These are phyloP conservation scores for Flaveria ramosissima DNA, from an alignment of 129 eudicot genomes.

Conservation along the genomic window DNA sequence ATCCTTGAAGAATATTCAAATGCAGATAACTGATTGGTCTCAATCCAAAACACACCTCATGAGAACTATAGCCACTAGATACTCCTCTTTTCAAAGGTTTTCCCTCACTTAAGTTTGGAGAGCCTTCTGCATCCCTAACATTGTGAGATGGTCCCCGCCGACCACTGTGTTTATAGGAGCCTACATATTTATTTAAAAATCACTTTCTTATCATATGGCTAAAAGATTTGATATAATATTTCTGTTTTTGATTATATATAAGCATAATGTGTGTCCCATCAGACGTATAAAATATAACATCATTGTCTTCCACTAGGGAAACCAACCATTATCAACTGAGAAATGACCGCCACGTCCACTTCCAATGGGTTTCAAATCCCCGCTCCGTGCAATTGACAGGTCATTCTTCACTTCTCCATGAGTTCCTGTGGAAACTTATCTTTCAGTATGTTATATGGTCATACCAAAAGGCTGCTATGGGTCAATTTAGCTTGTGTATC, in stretches of 20 bases:
- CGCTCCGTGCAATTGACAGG: slow-evolving; percentile 39
- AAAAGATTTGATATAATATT: neutral
- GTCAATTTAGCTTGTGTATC: neutral
- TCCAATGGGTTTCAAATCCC: slow-evolving; percentile 49
- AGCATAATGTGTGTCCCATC: neutral
- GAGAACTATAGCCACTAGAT: slow-evolving; percentile 56
- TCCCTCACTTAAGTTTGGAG: slow-evolving; percentile 50
- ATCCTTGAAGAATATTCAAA: slow-evolving; percentile 11
- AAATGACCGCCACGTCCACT: slow-evolving; percentile 59
- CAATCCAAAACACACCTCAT: slow-evolving; percentile 58
- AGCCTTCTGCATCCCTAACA: slow-evolving; percentile 60
- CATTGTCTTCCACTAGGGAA: slow-evolving; percentile 5
- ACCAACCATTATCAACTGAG: slow-evolving; percentile 73
- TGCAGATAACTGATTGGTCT: neutral
- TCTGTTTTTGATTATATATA: neutral
- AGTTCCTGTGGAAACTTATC: slow-evolving; percentile 34
- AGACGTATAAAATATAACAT: neutral
- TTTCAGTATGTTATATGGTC: neutral
- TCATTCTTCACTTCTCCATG: slow-evolving; percentile 57
- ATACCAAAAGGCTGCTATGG: neutral
- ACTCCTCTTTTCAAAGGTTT: slow-evolving; percentile 69
- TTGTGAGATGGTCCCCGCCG: slow-evolving; percentile 71
- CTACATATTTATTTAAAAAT: slow-evolving; percentile 39
- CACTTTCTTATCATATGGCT: slow-evolving; percentile 15
- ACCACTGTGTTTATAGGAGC: slow-evolving; percentile 64